These are phyloP conservation scores for Fraxinus floribunda DNA, from an alignment of 305 asterid genomes.

Conservation along the genomic window DNA sequence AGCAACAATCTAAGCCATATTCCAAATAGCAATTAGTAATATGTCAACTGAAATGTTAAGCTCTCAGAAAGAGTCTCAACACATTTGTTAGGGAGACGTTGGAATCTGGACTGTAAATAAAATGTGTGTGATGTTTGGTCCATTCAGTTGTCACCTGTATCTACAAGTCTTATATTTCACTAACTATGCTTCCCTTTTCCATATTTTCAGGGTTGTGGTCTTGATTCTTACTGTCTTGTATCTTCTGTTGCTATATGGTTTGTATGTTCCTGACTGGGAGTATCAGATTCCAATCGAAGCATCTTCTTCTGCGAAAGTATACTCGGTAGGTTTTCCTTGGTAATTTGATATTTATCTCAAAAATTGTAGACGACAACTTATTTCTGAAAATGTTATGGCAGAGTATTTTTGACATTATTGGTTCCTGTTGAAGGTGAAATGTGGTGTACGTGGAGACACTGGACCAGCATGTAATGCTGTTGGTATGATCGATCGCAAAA, in stretches of 20 bases:
- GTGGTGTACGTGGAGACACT: constrained; percentile 60
- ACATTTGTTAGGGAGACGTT: background rate
- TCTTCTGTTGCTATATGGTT: constrained; percentile 50
- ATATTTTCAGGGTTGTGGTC: constrained; percentile 44
- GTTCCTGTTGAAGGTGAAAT: constrained; percentile 50
- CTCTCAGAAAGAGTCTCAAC: background rate
- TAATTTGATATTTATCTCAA: background rate
- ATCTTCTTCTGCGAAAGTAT: constrained; percentile 35
- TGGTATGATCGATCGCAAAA: constrained; percentile 63
- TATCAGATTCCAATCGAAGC: constrained; percentile 43
- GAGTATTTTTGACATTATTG: constrained; percentile 12
- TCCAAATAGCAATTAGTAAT: background rate
- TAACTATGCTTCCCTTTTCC: background rate
- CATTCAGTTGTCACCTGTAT: background rate
- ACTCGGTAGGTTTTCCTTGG: constrained; percentile 34
- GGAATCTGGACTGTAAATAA: background rate
- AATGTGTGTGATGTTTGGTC: background rate
- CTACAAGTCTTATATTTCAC: constrained; percentile 6
- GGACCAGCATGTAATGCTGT: constrained; percentile 78
- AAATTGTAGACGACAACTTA: background rate
- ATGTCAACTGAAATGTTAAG: background rate
- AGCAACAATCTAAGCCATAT: background rate
- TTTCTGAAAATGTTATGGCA: background rate
- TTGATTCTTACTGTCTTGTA: constrained; percentile 44
- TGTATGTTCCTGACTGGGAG: constrained; percentile 68